Percentiles rank a stretch among this genome's conserved stretches.
phyloP scores from a whole-genome alignment of 2,329 filamentous ascomycete species.

The Coniochaeta ligniaria region DNA sequence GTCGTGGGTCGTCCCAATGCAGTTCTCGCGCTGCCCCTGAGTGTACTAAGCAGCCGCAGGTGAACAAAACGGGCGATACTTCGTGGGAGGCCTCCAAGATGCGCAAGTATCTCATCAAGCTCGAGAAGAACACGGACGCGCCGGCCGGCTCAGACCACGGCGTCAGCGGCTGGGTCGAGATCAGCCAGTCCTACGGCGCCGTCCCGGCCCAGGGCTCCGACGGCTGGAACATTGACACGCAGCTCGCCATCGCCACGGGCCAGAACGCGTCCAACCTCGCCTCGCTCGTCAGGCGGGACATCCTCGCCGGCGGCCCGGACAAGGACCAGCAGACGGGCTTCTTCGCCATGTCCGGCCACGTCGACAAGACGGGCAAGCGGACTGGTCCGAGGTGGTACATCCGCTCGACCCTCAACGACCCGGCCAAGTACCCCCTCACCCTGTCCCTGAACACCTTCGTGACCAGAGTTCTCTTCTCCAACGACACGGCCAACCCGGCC shows the following conservation, averaged over 20 bases:
- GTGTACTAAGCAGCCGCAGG: not conserved
- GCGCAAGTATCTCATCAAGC: constrained; percentile 48
- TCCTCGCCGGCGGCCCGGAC: constrained; percentile 15
- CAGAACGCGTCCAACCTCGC: constrained; percentile 15
- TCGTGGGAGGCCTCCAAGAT: constrained; percentile 54
- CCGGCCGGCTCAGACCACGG: constrained; percentile 36
- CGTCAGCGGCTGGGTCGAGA: constrained; percentile 34
- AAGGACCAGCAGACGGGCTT: constrained; percentile 20
- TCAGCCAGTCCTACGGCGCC: constrained; percentile 18
- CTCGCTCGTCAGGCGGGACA: constrained; percentile 20
- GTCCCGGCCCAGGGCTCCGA: constrained; percentile 37
- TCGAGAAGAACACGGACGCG: constrained; percentile 50
- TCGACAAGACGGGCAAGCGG: constrained; percentile 17
- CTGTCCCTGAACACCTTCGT: constrained; percentile 26
- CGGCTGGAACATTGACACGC: constrained; percentile 34
- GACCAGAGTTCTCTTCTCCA: constrained; percentile 28
- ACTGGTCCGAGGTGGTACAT: constrained; percentile 37
- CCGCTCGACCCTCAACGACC: constrained; percentile 19
- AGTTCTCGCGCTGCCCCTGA: not conserved
- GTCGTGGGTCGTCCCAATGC: constrained; percentile 27
- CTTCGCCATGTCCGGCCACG: constrained; percentile 20
- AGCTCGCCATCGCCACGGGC: constrained; percentile 30
- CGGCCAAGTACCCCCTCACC: constrained; percentile 37
- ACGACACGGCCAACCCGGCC: constrained; percentile 17
- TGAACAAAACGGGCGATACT: constrained; percentile 47